Percentiles rank a stretch among this genome's conserved stretches.
Conservation (phyloP, 495 filamentous ascomycete species). For the Apodospora peruviana region DNA sequence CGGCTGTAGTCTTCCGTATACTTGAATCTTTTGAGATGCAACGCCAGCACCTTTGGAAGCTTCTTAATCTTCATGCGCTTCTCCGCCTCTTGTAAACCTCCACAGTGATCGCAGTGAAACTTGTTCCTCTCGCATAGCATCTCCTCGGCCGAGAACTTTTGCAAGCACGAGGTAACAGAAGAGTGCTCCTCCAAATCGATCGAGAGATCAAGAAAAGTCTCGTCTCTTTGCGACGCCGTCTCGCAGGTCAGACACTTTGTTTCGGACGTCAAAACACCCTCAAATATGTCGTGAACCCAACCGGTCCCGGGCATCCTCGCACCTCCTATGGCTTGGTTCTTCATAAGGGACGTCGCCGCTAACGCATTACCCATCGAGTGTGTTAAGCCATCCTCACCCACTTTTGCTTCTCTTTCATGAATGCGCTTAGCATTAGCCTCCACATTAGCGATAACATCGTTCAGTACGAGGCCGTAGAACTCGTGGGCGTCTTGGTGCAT, state of each 20-base stretch:
- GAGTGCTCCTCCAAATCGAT: conserved; percentile 95
- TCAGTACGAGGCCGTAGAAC: conserved; percentile 91
- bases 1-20: conserved; percentile 92
- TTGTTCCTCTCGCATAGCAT: conserved; percentile 99
- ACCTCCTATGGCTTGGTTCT: conserved; percentile 26
- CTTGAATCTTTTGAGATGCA: conserved; percentile 96
- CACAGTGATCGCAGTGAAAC: conserved; percentile 96
- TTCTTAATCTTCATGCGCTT: conserved; percentile 99
- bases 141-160: conserved; percentile 95
- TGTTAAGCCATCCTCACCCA: conserved; percentile 24
- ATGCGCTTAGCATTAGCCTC: conserved; percentile 68
- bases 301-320: conserved; percentile 51
- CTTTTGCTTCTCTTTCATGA: conserved; percentile 41
- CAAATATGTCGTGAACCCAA: conserved; percentile 98
- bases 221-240: conserved; percentile 89
- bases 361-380: conserved; percentile 40
- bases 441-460: conserved; percentile 90
- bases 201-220: conserved; percentile 91
- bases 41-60: conserved; percentile 80
- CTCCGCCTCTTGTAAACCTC: conserved; percentile 93
- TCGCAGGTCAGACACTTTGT: conserved; percentile 96
- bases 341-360: conserved; percentile 38
- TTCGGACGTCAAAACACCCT: conserved; percentile 90
- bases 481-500: conserved; percentile 99
- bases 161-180: conserved; percentile 90